These are phyloP conservation scores for Cyclostephanos tholiformis DNA, from an alignment of 108 stramenopile genomes.

Conservation along the genomic window DNA sequence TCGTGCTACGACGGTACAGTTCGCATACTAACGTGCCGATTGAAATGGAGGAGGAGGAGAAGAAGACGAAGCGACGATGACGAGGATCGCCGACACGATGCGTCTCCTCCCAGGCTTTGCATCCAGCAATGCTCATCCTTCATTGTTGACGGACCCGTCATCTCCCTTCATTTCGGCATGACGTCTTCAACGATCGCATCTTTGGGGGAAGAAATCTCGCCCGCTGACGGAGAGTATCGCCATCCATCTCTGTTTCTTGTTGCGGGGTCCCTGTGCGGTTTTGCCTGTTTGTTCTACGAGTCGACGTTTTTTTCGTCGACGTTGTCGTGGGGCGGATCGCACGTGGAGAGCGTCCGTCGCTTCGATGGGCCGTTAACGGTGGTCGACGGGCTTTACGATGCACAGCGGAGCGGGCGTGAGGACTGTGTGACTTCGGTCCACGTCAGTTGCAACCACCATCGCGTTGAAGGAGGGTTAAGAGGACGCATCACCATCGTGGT, in stretches of 20 bases:
- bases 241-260: constrained; percentile 26
- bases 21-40: constrained; percentile 30
- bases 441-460: neutral
- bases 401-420: constrained; percentile 20
- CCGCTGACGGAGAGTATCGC: neutral
- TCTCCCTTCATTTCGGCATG: constrained; percentile 41
- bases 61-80: neutral
- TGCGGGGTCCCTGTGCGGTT: constrained; percentile 51
- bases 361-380: constrained; percentile 45
- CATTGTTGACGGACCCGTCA: constrained; percentile 46
- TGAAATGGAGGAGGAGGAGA: neutral
- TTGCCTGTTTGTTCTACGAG: constrained; percentile 52
- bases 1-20: constrained; percentile 46
- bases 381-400: constrained; percentile 46
- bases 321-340: neutral
- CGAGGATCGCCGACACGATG: neutral
- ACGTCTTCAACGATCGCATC: neutral
- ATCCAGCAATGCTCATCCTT: constrained; percentile 27
- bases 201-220: neutral
- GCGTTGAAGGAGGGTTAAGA: neutral
- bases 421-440: constrained; percentile 48
- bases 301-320: neutral
- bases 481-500: constrained; percentile 20
- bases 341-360: neutral
- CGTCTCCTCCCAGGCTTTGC: neutral